phyloP scores from a whole-genome alignment of 2,329 filamentous ascomycete species.

The Conoideocrella luteorostrata region DNA sequence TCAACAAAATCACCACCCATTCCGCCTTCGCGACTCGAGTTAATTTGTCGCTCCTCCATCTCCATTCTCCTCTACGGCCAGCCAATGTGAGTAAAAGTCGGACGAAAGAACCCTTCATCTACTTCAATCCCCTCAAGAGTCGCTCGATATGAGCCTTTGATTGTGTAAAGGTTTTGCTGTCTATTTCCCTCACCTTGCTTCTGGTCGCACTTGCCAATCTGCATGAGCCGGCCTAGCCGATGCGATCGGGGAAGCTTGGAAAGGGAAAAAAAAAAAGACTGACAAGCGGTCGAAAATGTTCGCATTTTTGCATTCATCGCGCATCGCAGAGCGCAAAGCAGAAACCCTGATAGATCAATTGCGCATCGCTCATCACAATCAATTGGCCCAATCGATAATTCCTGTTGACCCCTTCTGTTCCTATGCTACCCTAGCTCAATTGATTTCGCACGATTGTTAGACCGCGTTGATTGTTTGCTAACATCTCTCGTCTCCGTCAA shows the following conservation, averaged over 20 bases:
- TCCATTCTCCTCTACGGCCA: constrained; percentile 10
- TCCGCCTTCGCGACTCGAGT: constrained; percentile 17
- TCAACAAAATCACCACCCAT: constrained; percentile 19
- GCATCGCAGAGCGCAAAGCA: background rate
- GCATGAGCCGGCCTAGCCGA: background rate
- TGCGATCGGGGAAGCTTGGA: background rate
- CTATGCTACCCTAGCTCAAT: too few relatives aligned
- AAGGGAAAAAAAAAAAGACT: background rate
- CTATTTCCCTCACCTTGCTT: too few relatives aligned
- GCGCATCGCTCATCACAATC: background rate
- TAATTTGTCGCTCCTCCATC: constrained; percentile 13
- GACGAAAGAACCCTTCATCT: background rate
- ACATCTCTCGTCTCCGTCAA: too few relatives aligned
- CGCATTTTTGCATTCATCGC: background rate
- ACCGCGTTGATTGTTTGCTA: too few relatives aligned
- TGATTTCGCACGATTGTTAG: too few relatives aligned
- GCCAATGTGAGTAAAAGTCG: constrained; percentile 10
- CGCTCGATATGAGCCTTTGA: background rate
- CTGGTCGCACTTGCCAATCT: background rate
- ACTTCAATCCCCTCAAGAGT: background rate
- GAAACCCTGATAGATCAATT: background rate
- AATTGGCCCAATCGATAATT: background rate
- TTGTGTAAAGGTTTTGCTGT: too few relatives aligned
- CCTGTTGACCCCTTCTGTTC: background rate
- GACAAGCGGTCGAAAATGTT: background rate